A percentile compares a stretch with the other conserved stretches of the same genome.
These are phyloP conservation scores for Picea glauca DNA, from an alignment of 75 land plant species.

Conservation along the genomic window DNA sequence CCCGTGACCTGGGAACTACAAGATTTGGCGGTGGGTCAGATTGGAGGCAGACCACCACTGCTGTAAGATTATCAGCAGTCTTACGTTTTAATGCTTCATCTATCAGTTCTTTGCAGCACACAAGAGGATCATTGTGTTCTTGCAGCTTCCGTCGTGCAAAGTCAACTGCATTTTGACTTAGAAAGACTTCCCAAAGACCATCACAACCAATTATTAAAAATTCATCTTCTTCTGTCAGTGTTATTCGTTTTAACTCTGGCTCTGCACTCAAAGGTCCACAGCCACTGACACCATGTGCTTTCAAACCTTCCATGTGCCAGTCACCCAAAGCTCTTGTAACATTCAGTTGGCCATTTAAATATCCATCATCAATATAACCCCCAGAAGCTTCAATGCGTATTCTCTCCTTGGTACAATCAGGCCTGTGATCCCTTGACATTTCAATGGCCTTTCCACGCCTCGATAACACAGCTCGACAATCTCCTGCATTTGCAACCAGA, in stretches of 20 bases:
- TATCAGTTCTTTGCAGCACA: slow-evolving; percentile 63
- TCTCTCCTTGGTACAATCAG: slow-evolving; percentile 40
- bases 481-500: slow-evolving; percentile 72
- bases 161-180: slow-evolving; percentile 67
- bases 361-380: slow-evolving; percentile 60
- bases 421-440: slow-evolving; percentile 67
- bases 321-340: slow-evolving; percentile 71
- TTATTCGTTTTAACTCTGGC: slow-evolving; percentile 55
- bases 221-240: slow-evolving; percentile 66
- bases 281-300: slow-evolving; percentile 11
- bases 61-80: slow-evolving; percentile 61
- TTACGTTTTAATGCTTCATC: slow-evolving; percentile 62
- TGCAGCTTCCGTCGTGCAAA: slow-evolving; percentile 59
- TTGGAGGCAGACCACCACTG: slow-evolving; percentile 62
- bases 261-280: slow-evolving; percentile 66
- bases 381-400: slow-evolving; percentile 54
- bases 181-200: slow-evolving; percentile 75
- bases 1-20: slow-evolving; percentile 23
- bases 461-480: slow-evolving; percentile 65
- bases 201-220: slow-evolving; percentile 74
- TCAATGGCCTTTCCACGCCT: slow-evolving; percentile 43
- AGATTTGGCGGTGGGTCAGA: slow-evolving; percentile 35
- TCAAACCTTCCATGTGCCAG: slow-evolving; percentile 75
- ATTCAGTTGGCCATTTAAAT: slow-evolving; percentile 55
- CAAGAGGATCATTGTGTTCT: slow-evolving; percentile 57